Percentiles rank a stretch among this genome's conserved stretches.
Conservation (phyloP, 371 early-diverging fungal species). For the Dichotomocladium elegans region DNA sequence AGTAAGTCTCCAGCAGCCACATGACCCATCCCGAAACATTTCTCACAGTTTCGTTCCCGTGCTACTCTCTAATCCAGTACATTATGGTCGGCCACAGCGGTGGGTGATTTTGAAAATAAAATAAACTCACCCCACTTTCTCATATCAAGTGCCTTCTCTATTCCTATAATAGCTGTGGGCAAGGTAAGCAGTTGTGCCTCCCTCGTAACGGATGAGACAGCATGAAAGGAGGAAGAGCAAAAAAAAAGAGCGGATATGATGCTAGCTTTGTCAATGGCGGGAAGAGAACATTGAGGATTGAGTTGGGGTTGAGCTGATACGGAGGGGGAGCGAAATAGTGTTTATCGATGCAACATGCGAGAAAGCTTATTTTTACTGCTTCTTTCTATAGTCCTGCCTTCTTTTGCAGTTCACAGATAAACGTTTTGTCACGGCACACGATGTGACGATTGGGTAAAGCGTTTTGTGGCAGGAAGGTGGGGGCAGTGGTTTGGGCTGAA, state of each 20-base stretch:
- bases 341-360: neutral
- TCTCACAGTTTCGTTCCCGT: too few species aligned
- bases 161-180: neutral
- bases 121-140: too few species aligned
- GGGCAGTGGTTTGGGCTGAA: too few species aligned
- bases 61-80: conserved; percentile 20
- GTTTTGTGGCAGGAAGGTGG: neutral
- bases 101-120: conserved; percentile 10
- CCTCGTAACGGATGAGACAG: too few species aligned
- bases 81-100: conserved; percentile 48
- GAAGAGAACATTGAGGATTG: too few species aligned
- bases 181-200: conserved; percentile 14
- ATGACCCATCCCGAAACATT: neutral
- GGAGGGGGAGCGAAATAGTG: neutral
- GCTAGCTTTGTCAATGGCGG: neutral
- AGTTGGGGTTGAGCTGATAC: too few species aligned
- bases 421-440: conserved; percentile 79
- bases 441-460: conserved; percentile 78
- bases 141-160: too few species aligned
- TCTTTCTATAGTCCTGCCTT: conserved; percentile 61
- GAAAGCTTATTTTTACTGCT: too few species aligned
- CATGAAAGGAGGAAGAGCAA: too few species aligned
- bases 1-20: conserved; percentile 14
- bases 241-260: too few species aligned
- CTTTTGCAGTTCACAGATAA: conserved; percentile 83